Percentiles rank a stretch among this genome's conserved stretches.
These are phyloP conservation scores for Silene conica DNA, from an alignment of 148 eudicot genomes.

Conservation along the genomic window DNA sequence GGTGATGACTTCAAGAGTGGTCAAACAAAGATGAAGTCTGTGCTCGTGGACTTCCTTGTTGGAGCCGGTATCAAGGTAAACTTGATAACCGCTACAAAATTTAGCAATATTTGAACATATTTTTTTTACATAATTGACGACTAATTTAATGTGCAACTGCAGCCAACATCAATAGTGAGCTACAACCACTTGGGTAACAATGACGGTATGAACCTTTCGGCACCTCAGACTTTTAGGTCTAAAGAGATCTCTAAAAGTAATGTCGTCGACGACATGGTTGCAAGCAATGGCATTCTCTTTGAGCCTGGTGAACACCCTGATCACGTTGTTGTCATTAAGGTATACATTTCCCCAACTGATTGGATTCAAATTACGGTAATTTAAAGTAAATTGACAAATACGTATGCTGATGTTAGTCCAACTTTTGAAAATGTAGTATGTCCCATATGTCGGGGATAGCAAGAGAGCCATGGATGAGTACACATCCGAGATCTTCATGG, in stretches of 20 bases:
- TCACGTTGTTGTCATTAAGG: slow-evolving; percentile 98
- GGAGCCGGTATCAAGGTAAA: slow-evolving; percentile 97
- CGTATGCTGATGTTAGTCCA: neutral
- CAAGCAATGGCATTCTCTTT: slow-evolving; percentile 85
- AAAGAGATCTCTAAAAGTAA: slow-evolving; percentile 97
- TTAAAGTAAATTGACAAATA: neutral
- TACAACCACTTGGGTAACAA: slow-evolving; percentile 99
- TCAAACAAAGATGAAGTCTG: slow-evolving; percentile 98
- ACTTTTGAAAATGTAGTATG: slow-evolving; percentile 48
- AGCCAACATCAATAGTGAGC: slow-evolving; percentile 99
- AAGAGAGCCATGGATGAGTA: slow-evolving; percentile 99
- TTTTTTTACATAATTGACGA: neutral
- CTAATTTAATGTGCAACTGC: slow-evolving; percentile 16
- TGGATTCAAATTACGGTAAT: neutral
- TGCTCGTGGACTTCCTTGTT: slow-evolving; percentile 95
- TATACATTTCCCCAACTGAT: slow-evolving; percentile 9
- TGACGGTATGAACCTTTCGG: slow-evolving; percentile 97
- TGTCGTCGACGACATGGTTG: slow-evolving; percentile 98
- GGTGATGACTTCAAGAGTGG: slow-evolving; percentile 99
- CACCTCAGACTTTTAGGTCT: slow-evolving; percentile 95
- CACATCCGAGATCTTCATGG: slow-evolving; percentile 97
- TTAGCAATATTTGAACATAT: neutral
- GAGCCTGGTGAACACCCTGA: slow-evolving; percentile 99
- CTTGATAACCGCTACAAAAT: neutral
- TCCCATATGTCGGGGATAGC: slow-evolving; percentile 95